These are phyloP conservation scores for Kluyveromyces wickerhamii DNA, from an alignment of 805 yeast genomes.

Conservation along the genomic window DNA sequence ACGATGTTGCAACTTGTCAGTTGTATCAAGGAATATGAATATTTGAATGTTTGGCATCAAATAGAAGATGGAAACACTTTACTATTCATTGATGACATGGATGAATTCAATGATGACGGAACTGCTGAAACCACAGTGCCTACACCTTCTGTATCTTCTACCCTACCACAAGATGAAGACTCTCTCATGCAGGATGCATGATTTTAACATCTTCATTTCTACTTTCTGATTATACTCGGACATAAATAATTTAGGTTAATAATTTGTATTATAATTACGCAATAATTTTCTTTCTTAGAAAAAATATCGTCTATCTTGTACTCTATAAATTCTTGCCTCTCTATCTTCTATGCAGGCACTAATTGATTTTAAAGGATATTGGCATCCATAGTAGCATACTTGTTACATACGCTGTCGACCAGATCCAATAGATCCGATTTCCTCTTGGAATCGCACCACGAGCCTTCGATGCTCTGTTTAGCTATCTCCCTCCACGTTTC, in stretches of 20 bases:
- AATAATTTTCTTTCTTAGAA: too few species aligned
- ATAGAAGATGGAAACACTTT: constrained; percentile 62
- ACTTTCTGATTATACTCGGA: not conserved
- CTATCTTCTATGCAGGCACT: too few species aligned
- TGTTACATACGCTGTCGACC: constrained; percentile 36
- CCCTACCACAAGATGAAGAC: constrained; percentile 3
- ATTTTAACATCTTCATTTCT: not conserved
- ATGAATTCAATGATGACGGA: not conserved
- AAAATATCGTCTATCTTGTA: too few species aligned
- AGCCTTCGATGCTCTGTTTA: constrained; percentile 57
- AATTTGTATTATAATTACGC: constrained; percentile 2
- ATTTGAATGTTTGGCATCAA: constrained; percentile 66
- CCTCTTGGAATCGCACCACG: constrained; percentile 64
- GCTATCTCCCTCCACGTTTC: constrained; percentile 60
- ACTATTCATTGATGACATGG: constrained; percentile 41
- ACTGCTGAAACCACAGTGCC: not conserved
- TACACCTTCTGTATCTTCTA: not conserved
- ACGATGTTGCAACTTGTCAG: constrained; percentile 70
- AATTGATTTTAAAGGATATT: too few species aligned
- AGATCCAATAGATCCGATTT: constrained; percentile 35
- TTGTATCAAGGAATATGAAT: constrained; percentile 67
- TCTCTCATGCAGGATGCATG: not conserved
- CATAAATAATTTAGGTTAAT: constrained; percentile 1
- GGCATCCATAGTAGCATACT: constrained; percentile 27
- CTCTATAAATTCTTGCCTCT: too few species aligned